phyloP scores from a whole-genome alignment of 2,329 filamentous ascomycete genomes.

The Nigrograna mackinnonii region DNA sequence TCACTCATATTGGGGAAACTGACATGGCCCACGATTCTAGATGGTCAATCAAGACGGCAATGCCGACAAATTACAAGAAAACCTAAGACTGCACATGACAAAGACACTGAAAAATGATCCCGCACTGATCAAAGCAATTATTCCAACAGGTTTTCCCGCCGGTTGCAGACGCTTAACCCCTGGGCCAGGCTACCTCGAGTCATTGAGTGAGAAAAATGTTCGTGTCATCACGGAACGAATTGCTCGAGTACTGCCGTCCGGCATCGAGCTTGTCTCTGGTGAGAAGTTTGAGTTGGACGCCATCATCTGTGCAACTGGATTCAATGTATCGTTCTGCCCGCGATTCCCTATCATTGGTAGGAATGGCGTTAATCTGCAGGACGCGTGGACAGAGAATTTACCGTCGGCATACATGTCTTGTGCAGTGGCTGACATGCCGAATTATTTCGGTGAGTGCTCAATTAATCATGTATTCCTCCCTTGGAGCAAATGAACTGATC shows the following conservation, averaged over 20 bases:
- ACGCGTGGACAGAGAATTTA: constrained; percentile 2
- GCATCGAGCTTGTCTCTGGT: constrained; percentile 6
- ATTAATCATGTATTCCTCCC: background rate
- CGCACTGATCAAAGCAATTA: background rate
- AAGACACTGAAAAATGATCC: background rate
- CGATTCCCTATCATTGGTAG: constrained; percentile 5
- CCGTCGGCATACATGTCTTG: constrained; percentile 4
- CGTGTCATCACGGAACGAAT: constrained; percentile 2
- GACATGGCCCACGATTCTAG: no score
- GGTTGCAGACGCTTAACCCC: background rate
- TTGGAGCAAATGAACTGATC: background rate
- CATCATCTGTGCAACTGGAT: constrained; percentile 6
- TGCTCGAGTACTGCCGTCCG: constrained; percentile 1
- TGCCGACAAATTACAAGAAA: no score
- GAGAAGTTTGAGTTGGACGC: constrained; percentile 5
- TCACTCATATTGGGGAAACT: no score
- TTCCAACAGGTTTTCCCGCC: background rate
- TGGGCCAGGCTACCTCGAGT: background rate
- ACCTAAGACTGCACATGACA: no score
- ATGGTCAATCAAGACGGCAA: no score
- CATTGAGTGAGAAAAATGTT: background rate
- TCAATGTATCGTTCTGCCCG: constrained; percentile 1
- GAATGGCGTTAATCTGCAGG: constrained; percentile 1
- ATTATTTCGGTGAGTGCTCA: constrained; percentile 3
- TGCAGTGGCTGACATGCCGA: constrained; percentile 1